Conservation (phyloP, 768 basidiomycete genomes). For the Leccinum subtestaceum region DNA sequence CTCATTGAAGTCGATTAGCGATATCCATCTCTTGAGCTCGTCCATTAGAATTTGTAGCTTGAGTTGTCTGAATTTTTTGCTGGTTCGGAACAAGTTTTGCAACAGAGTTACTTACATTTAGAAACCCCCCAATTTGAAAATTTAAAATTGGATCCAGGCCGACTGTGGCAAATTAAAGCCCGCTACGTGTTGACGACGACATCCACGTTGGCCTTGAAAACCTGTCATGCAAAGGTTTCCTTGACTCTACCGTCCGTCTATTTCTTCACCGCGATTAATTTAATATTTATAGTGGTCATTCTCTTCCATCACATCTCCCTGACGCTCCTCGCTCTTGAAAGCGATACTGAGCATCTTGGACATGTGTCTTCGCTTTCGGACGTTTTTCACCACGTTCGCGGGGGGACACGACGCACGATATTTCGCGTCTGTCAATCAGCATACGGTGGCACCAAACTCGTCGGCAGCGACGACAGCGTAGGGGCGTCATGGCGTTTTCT, state of each 20-base stretch:
- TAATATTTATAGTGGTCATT: background rate
- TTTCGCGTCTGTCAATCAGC: conserved; percentile 46
- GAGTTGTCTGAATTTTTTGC: too few species aligned
- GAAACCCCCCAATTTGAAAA: too few species aligned
- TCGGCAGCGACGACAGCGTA: conserved; percentile 51
- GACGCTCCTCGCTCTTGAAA: conserved; percentile 61
- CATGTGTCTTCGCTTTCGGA: conserved; percentile 68
- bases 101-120: too few species aligned
- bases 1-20: too few species aligned
- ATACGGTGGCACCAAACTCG: conserved; percentile 62
- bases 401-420: conserved; percentile 60
- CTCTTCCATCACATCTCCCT: conserved; percentile 23
- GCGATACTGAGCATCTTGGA: conserved; percentile 70
- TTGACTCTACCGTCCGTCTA: conserved; percentile 53
- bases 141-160: too few species aligned
- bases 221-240: conserved; percentile 59
- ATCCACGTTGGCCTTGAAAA: conserved; percentile 49
- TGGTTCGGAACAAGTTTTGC: too few species aligned
- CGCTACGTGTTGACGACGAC: background rate
- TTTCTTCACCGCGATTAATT: background rate
- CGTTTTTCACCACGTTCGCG: conserved; percentile 57
- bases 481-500: conserved; percentile 63
- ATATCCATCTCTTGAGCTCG: too few species aligned
- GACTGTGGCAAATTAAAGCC: too few species aligned
- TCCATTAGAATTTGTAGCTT: too few species aligned